phyloP scores from a whole-genome alignment of 2,329 filamentous ascomycete species.

The Colletotrichum agaves region DNA sequence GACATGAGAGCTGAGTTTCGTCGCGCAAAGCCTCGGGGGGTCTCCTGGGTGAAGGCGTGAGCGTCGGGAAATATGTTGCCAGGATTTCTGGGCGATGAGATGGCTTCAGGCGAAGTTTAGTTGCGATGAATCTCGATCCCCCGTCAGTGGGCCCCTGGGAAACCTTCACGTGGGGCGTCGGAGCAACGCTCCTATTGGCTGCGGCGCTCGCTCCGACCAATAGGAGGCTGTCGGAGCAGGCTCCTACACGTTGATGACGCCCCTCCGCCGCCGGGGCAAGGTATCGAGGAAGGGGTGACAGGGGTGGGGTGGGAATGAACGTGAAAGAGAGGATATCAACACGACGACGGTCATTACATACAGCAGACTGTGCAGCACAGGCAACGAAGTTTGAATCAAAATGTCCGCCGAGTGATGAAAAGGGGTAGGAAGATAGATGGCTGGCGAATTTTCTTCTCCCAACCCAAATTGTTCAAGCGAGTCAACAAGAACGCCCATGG shows the following conservation, averaged over 20 bases:
- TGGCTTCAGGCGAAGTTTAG: neutral
- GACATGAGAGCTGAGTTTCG: conserved; percentile 17
- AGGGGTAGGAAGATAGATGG: too few relatives aligned
- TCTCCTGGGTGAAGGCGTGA: neutral
- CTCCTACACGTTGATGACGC: conserved; percentile 6
- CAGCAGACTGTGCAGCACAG: too few relatives aligned
- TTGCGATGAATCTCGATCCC: conserved; percentile 17
- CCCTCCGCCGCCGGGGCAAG: neutral
- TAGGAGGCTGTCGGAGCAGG: conserved; percentile 29
- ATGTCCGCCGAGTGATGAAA: too few relatives aligned
- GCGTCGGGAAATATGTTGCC: neutral
- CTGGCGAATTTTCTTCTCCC: too few relatives aligned
- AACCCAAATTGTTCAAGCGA: too few relatives aligned
- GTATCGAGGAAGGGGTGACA: too few relatives aligned
- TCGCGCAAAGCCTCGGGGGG: neutral
- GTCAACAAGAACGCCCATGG: too few relatives aligned
- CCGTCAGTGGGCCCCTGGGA: conserved; percentile 17
- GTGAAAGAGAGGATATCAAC: too few relatives aligned
- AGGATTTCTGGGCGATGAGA: neutral
- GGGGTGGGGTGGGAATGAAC: too few relatives aligned
- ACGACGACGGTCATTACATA: too few relatives aligned
- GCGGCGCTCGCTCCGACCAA: neutral
- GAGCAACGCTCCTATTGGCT: conserved; percentile 16
- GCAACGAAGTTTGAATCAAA: too few relatives aligned
- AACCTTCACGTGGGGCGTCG: conserved; percentile 9